Conservation (phyloP, 352 stramenopile genomes). For the Globisporangium paddicum region DNA sequence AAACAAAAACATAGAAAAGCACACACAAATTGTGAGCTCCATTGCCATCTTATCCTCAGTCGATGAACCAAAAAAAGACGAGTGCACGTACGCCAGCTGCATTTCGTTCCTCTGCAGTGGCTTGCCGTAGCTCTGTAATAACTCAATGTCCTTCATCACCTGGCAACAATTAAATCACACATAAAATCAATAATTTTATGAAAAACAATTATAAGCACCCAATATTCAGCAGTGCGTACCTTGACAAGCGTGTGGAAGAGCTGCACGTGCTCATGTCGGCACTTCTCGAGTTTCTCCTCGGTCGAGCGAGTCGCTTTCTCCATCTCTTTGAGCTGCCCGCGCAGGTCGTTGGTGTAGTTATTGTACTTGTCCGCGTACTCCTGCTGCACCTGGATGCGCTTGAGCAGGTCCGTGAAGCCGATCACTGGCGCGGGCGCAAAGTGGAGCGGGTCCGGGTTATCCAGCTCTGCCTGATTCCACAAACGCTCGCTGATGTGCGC, state of each 20-base stretch:
- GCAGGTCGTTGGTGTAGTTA: constrained; percentile 72
- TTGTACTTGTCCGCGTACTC: constrained; percentile 79
- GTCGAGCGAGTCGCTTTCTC: constrained; percentile 73
- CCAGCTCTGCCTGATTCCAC: constrained; percentile 82
- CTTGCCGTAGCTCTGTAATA: constrained; percentile 83
- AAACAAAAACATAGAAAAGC: background rate
- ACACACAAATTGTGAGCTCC: background rate
- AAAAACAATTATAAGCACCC: too few relatives aligned
- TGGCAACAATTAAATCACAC: constrained; percentile 9
- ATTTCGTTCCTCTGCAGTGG: constrained; percentile 77
- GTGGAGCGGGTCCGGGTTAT: constrained; percentile 84
- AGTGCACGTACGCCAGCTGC: constrained; percentile 61
- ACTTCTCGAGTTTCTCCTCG: constrained; percentile 84
- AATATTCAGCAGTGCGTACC: constrained; percentile 14
- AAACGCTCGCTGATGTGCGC: constrained; percentile 77
- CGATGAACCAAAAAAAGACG: constrained; percentile 6
- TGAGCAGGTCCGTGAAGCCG: constrained; percentile 76
- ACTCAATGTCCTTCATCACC: constrained; percentile 87
- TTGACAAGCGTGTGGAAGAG: constrained; percentile 83
- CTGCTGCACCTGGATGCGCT: constrained; percentile 81
- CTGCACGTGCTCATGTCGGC: constrained; percentile 77
- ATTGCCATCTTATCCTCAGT: background rate
- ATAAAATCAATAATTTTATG: too few relatives aligned
- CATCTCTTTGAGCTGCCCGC: constrained; percentile 73
- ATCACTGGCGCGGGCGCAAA: constrained; percentile 71